Evolutionary conservation across 306 rosid species (phyloP).

Genomic region (Glycine soja): DNA sequence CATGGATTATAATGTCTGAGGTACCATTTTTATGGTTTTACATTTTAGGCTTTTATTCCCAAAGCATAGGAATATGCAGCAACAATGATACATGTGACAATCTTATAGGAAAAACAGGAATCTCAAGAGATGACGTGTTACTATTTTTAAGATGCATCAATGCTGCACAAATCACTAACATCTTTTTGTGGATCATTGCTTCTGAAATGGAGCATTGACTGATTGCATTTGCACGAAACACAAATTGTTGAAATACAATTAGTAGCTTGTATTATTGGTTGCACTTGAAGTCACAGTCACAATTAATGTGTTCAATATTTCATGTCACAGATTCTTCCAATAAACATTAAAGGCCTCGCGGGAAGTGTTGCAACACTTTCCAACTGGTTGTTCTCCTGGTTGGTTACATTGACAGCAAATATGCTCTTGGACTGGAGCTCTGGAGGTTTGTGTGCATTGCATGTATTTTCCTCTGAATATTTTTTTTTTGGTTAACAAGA

Average conservation of each 20-base stretch:
- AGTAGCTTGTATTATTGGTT: constrained; percentile 21
- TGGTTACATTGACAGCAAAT: constrained; percentile 86
- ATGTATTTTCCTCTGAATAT: background rate
- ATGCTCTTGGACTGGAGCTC: constrained; percentile 84
- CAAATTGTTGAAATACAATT: background rate
- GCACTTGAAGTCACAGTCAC: too few relatives aligned
- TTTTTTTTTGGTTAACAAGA: constrained; percentile 39
- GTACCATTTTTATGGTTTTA: constrained; percentile 55
- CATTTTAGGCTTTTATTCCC: constrained; percentile 9
- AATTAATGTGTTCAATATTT: too few relatives aligned
- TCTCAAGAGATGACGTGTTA: background rate
- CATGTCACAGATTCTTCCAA: constrained; percentile 80
- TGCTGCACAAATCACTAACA: background rate
- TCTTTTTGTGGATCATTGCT: constrained; percentile 6
- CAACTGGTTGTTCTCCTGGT: constrained; percentile 83
- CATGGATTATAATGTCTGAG: constrained; percentile 99
- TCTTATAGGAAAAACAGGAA: background rate
- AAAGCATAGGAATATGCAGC: too few relatives aligned
- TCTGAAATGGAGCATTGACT: constrained; percentile 15
- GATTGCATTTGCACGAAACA: constrained; percentile 12
- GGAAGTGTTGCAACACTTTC: constrained; percentile 96
- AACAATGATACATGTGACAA: constrained; percentile 1
- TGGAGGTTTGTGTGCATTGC: constrained; percentile 71
- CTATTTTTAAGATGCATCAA: constrained; percentile 12
- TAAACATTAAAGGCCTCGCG: constrained; percentile 88